phyloP scores from a whole-genome alignment of 2,329 filamentous ascomycete species.

The Dothidotthia symphoricarpi region DNA sequence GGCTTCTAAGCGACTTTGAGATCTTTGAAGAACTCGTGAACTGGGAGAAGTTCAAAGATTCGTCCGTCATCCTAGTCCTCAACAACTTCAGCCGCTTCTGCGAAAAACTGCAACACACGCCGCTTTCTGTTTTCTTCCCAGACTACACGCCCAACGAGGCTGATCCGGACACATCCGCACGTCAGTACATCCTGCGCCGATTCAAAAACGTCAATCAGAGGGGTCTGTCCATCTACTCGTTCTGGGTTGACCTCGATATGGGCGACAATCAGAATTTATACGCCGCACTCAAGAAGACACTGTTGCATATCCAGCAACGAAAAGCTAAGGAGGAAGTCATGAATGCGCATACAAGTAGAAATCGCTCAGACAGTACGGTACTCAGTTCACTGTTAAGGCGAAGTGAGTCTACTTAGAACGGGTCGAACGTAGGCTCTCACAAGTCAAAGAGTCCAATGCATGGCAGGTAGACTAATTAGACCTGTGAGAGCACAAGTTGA shows the following conservation, averaged over 20 bases:
- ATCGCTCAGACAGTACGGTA: too few species aligned
- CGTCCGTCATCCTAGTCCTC: slow-evolving; percentile 33
- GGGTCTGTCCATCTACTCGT: slow-evolving; percentile 32
- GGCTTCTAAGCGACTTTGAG: slow-evolving; percentile 32
- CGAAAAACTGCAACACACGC: slow-evolving; percentile 32
- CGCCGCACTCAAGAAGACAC: slow-evolving; percentile 36
- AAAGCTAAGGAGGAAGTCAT: slow-evolving; percentile 31
- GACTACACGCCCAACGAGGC: slow-evolving; percentile 22
- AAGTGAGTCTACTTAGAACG: too few species aligned
- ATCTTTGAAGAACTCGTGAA: slow-evolving; percentile 34
- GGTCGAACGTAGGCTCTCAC: too few species aligned
- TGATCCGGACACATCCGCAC: slow-evolving; percentile 29
- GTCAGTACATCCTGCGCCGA: slow-evolving; percentile 32
- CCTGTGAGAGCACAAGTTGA: too few species aligned
- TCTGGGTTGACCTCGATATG: slow-evolving; percentile 41
- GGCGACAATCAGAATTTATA: slow-evolving; percentile 38
- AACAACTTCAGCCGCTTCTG: slow-evolving; percentile 39
- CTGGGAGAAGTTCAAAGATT: slow-evolving; percentile 27
- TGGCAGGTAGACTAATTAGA: too few species aligned
- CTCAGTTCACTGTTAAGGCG: too few species aligned
- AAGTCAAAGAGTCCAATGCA: too few species aligned
- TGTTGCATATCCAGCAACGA: slow-evolving; percentile 32
- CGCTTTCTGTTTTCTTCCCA: slow-evolving; percentile 30
- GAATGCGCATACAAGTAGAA: slow-evolving; percentile 11
- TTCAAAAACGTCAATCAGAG: slow-evolving; percentile 37